Percentiles rank a stretch among this genome's conserved stretches.
Conservation (phyloP, 768 basidiomycete genomes). For the Rhodocollybia butyracea region DNA sequence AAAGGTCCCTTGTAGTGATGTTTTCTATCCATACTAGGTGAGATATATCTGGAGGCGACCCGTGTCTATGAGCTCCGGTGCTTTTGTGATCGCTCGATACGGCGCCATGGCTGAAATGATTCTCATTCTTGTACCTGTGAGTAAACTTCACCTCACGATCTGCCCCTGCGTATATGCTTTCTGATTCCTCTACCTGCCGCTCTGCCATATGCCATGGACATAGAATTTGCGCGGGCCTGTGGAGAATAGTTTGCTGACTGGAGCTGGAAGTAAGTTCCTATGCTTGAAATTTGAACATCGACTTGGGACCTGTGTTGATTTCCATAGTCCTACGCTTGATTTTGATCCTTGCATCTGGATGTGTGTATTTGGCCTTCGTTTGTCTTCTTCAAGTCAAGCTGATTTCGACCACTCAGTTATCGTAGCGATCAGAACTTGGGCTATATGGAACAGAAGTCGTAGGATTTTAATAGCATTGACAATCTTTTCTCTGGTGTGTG, state of each 20-base stretch:
- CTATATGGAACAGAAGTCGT: constrained; percentile 19
- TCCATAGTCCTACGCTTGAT: too few relatives aligned
- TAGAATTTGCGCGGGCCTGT: too few relatives aligned
- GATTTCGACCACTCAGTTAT: constrained; percentile 14
- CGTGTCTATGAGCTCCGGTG: too few relatives aligned
- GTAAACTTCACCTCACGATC: not conserved
- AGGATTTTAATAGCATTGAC: constrained; percentile 9
- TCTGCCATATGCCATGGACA: not conserved
- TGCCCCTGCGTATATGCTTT: not conserved
- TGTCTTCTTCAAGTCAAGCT: not conserved
- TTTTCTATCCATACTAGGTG: too few relatives aligned
- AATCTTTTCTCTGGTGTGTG: constrained; percentile 11
- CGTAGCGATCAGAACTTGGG: constrained; percentile 22
- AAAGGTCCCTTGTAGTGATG: too few relatives aligned
- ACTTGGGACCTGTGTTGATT: constrained; percentile 2
- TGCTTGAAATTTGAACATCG: not conserved
- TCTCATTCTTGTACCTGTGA: constrained; percentile 11
- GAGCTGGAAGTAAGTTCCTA: not conserved
- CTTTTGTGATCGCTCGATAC: constrained; percentile 14
- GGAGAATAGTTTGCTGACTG: not conserved
- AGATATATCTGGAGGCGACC: too few relatives aligned
- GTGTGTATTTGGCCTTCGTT: not conserved
- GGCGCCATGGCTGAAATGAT: constrained; percentile 11
- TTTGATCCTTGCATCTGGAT: constrained; percentile 14
- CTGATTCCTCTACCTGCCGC: not conserved